Conservation (phyloP, 2,329 filamentous ascomycete species). For the Talaromyces pinophilus region DNA sequence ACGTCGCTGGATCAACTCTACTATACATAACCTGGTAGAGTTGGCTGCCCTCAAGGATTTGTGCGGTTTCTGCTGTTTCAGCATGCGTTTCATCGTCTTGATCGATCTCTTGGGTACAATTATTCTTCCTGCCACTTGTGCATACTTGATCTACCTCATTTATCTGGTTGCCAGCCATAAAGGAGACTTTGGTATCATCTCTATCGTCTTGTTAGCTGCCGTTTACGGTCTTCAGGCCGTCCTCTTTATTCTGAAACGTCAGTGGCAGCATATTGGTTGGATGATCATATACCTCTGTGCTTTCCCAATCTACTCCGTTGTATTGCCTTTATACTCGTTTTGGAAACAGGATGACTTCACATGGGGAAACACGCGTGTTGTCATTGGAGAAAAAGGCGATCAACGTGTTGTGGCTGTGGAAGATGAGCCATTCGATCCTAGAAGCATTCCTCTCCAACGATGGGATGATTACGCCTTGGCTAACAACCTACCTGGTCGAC, state of each 20-base stretch:
- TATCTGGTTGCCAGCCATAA: conserved; percentile 69
- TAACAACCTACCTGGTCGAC: conserved; percentile 89
- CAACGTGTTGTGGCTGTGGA: conserved; percentile 86
- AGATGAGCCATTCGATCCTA: conserved; percentile 84
- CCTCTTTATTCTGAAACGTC: conserved; percentile 93
- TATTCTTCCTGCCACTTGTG: conserved; percentile 84
- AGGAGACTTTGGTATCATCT: conserved; percentile 81
- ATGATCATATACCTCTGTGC: conserved; percentile 99
- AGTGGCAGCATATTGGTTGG: conserved; percentile 99
- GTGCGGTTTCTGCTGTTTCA: conserved; percentile 98
- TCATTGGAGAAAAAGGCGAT: conserved; percentile 88
- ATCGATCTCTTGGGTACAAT: conserved; percentile 91
- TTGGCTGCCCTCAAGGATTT: conserved; percentile 87
- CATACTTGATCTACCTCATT: conserved; percentile 84
- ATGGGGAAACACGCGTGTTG: conserved; percentile 98
- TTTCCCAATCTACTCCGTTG: conserved; percentile 88
- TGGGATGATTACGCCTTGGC: conserved; percentile 93
- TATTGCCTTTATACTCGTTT: conserved; percentile 95
- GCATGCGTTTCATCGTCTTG: conserved; percentile 95
- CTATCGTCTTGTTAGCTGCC: conserved; percentile 82
- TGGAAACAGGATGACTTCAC: conserved; percentile 99
- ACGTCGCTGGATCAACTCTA: conserved; percentile 99
- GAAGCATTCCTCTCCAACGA: conserved; percentile 87
- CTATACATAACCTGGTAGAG: conserved; percentile 92
- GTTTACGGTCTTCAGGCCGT: conserved; percentile 95